A percentile compares a stretch with the other conserved stretches of the same genome.
These are phyloP conservation scores for Boletus rubescentipes DNA, from an alignment of 768 basidiomycete genomes.

Conservation along the genomic window DNA sequence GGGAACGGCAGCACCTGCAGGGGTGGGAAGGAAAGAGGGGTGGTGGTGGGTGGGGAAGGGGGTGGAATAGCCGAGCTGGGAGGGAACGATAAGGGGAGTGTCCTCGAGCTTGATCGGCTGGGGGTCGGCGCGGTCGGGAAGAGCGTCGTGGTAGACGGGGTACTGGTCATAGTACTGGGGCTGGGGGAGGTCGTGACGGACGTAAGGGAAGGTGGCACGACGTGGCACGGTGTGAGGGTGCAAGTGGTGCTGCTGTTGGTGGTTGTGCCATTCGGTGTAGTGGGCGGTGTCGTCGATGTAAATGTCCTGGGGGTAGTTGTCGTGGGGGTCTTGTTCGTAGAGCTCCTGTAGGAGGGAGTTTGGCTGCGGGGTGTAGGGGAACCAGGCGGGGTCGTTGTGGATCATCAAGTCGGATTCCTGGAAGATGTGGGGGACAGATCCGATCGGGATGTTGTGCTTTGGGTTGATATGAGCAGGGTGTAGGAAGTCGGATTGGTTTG, in stretches of 20 bases:
- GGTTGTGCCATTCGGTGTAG: constrained; percentile 32
- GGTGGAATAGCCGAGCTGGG: constrained; percentile 43
- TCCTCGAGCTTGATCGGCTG: constrained; percentile 68
- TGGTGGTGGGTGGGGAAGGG: constrained; percentile 35
- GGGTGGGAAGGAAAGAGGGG: constrained; percentile 42
- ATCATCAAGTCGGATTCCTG: constrained; percentile 38
- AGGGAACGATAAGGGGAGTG: constrained; percentile 56
- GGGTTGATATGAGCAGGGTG: constrained; percentile 26
- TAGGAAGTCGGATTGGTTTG: constrained; percentile 41
- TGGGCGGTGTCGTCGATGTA: constrained; percentile 38
- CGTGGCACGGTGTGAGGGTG: constrained; percentile 42
- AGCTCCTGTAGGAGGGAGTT: constrained; percentile 69
- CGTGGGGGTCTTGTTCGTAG: constrained; percentile 58
- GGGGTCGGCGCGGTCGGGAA: constrained; percentile 30
- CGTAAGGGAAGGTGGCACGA: constrained; percentile 75
- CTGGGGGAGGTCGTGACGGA: constrained; percentile 64
- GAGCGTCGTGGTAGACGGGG: constrained; percentile 40
- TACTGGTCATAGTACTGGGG: constrained; percentile 34
- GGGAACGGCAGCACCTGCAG: constrained; percentile 45
- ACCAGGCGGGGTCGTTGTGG: constrained; percentile 40
- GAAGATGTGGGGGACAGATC: constrained; percentile 53
- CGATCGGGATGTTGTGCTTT: constrained; percentile 40
- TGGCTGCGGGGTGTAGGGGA: constrained; percentile 33
- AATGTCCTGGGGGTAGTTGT: constrained; percentile 35
- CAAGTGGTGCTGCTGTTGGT: constrained; percentile 29